A percentile compares a stretch with the other conserved stretches of the same genome.
These are phyloP conservation scores for Stemphylium beticola DNA, from an alignment of 2,329 filamentous ascomycete species.

Conservation along the genomic window DNA sequence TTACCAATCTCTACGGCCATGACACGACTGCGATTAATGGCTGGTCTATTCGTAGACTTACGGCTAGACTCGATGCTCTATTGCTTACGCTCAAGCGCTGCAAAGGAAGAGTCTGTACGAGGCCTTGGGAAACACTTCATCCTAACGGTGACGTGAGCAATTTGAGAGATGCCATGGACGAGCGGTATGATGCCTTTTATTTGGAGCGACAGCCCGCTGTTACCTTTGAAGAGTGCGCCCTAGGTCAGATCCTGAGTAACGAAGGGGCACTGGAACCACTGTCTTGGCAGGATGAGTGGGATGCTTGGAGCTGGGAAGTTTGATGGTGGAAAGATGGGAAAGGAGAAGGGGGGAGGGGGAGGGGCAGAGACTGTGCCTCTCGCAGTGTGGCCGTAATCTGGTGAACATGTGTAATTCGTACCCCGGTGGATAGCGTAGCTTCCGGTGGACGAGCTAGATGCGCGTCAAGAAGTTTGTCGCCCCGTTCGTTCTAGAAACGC, in stretches of 20 bases:
- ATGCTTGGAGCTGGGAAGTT: slow-evolving; percentile 23
- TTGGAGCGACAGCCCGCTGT: slow-evolving; percentile 57
- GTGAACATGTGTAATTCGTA: not conserved
- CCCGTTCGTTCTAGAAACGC: no score
- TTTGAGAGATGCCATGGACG: slow-evolving; percentile 59
- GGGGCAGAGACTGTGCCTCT: no score
- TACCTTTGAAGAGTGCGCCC: slow-evolving; percentile 60
- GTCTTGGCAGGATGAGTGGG: slow-evolving; percentile 24
- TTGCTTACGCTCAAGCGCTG: slow-evolving; percentile 68
- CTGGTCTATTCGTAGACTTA: slow-evolving; percentile 16
- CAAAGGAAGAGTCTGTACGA: slow-evolving; percentile 59
- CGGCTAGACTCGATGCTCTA: slow-evolving; percentile 58
- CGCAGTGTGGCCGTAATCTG: not conserved
- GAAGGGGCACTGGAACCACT: slow-evolving; percentile 55
- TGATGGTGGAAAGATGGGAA: not conserved
- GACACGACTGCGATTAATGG: slow-evolving; percentile 3
- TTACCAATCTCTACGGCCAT: slow-evolving; percentile 42
- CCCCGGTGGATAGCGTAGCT: not conserved
- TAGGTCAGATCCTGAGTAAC: slow-evolving; percentile 59
- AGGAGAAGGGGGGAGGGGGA: no score
- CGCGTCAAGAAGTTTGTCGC: no score
- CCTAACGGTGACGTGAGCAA: slow-evolving; percentile 59
- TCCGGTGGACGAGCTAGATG: no score
- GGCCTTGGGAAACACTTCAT: slow-evolving; percentile 65
- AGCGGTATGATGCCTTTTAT: slow-evolving; percentile 62